Percentiles rank a stretch among this genome's conserved stretches.
Conservation (phyloP, 495 filamentous ascomycete genomes). For the Polyplosphaeria fusca region DNA sequence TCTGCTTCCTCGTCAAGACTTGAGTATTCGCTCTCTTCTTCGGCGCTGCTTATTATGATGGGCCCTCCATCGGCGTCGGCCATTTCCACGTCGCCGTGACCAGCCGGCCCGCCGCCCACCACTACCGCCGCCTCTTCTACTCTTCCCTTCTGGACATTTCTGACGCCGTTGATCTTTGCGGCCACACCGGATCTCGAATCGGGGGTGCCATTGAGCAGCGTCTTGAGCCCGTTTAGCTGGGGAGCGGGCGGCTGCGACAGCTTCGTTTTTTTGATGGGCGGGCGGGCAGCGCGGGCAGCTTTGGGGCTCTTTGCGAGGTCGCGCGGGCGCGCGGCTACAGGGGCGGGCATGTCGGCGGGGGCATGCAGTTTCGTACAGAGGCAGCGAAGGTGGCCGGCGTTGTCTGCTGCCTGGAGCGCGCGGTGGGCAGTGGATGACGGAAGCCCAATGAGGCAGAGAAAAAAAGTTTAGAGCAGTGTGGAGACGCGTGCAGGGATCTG, state of each 20-base stretch:
- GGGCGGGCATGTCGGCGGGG: neutral
- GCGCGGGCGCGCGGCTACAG: neutral
- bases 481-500: no score
- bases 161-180: conserved; percentile 41
- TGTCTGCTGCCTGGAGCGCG: neutral
- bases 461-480: neutral
- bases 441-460: neutral
- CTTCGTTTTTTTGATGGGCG: conserved; percentile 31
- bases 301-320: neutral
- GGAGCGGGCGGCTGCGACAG: conserved; percentile 17
- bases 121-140: conserved; percentile 74
- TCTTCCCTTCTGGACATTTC: conserved; percentile 54
- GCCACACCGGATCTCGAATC: conserved; percentile 14
- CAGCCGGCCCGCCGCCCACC: conserved; percentile 47
- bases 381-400: neutral
- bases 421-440: neutral
- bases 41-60: conserved; percentile 58
- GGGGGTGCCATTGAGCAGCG: conserved; percentile 21
- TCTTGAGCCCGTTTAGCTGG: conserved; percentile 17
- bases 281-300: conserved; percentile 21
- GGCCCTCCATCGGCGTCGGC: conserved; percentile 35
- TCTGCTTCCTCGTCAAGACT: conserved; percentile 36
- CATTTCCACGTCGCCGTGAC: conserved; percentile 38
- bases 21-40: conserved; percentile 38
- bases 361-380: neutral